A percentile compares a stretch with the other conserved stretches of the same genome.
These are phyloP conservation scores for Datisca glomerata DNA, from an alignment of 306 rosid genomes.

Conservation along the genomic window DNA sequence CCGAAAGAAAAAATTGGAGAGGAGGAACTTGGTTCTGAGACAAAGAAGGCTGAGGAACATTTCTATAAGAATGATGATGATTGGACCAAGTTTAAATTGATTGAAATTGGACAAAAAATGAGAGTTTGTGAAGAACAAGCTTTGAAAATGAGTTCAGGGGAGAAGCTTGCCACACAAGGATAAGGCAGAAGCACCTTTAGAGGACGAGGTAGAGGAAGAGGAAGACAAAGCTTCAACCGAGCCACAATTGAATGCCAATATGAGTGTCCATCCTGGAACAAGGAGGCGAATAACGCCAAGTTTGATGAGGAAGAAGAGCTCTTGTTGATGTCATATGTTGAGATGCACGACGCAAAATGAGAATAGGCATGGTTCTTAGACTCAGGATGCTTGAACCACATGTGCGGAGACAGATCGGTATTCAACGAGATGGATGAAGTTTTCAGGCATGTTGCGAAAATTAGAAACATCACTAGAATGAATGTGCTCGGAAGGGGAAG, in stretches of 20 bases:
- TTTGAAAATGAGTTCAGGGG: background rate
- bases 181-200: slow-evolving; percentile 1
- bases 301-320: slow-evolving; percentile 3
- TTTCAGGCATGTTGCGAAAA: background rate
- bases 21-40: too few species aligned
- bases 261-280: slow-evolving; percentile 3
- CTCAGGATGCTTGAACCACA: slow-evolving; percentile 3
- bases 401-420: slow-evolving; percentile 1
- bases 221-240: slow-evolving; percentile 6
- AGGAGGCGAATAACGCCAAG: background rate
- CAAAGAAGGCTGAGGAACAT: too few species aligned
- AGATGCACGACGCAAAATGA: background rate
- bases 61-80: too few species aligned
- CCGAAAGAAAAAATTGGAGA: too few species aligned
- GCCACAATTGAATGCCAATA: background rate
- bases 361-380: slow-evolving; percentile 3
- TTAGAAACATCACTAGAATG: background rate
- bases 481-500: background rate
- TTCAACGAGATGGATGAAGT: background rate
- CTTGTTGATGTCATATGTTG: background rate
- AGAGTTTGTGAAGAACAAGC: background rate
- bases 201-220: too few species aligned
- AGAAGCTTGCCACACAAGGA: background rate
- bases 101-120: too few species aligned
- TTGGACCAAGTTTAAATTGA: too few species aligned